Evolutionary conservation across 768 basidiomycete genomes (phyloP).

Genomic region (Pholiota molesta): DNA sequence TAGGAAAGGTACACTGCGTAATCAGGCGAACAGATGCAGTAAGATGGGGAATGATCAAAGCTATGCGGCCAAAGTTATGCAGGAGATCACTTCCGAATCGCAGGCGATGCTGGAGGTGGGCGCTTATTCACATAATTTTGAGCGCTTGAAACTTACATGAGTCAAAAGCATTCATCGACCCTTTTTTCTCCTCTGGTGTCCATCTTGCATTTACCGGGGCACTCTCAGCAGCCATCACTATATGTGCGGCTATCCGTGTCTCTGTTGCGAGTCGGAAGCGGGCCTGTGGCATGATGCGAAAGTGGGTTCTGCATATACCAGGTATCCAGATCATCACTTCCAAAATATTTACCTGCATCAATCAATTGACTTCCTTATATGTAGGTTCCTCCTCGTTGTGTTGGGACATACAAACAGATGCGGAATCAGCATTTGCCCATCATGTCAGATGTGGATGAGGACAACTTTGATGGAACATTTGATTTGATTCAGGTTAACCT

Average conservation of each 20-base stretch:
- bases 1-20: constrained; percentile 27
- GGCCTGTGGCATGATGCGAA: constrained; percentile 39
- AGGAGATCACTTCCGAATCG: constrained; percentile 36
- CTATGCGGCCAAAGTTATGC: constrained; percentile 37
- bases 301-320: constrained; percentile 37
- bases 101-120: constrained; percentile 46
- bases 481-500: constrained; percentile 38
- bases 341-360: background rate
- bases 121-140: background rate
- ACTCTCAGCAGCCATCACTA: constrained; percentile 40
- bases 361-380: constrained; percentile 40
- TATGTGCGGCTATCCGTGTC: constrained; percentile 38
- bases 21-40: constrained; percentile 12
- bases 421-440: constrained; percentile 40
- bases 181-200: constrained; percentile 48
- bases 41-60: constrained; percentile 38
- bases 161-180: constrained; percentile 45
- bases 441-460: constrained; percentile 44
- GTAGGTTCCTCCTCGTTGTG: constrained; percentile 49
- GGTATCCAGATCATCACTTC: constrained; percentile 18
- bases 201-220: constrained; percentile 44
- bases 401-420: constrained; percentile 58
- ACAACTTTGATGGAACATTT: constrained; percentile 55
- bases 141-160: background rate
- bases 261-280: constrained; percentile 28